Evolutionary conservation across 2,329 filamentous ascomycete species (phyloP), one percentile per base, ranked within the genome.

Genomic region (Phyllosticta paracitricarpa): DNA sequence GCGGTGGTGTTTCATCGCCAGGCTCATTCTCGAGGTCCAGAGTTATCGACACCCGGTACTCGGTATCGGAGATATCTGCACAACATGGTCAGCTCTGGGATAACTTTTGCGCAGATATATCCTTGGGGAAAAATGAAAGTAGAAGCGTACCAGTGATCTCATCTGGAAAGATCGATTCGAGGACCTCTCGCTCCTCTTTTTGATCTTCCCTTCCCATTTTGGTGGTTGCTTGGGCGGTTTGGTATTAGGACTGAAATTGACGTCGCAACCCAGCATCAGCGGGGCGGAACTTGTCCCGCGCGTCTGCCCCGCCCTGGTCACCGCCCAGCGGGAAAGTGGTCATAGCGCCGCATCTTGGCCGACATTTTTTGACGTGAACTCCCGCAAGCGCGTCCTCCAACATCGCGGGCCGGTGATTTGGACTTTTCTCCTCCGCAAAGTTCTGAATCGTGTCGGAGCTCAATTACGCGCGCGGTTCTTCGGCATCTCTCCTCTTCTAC

Each of bases 91-190:
- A 54, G 56, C 51, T 63, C 72, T 61, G 68, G 67, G 26, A 56
- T 53, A 26, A 54, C 12, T 51, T 10, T 51, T 1, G 28, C 12
- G 54, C 10, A 14, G 28, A 22, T 30, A 8, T 22, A 17, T 10
- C 22, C 12, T 30, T 8, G 14, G 30, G 22, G 26, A 30, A 30
- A 30, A 30, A 6, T 22, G 24, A 7, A 14, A 51, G 22, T 1
- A 17, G 3, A 22, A 56, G 24, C 74, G 56, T 70, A 93, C 91
- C 89, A 82, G 87, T 93, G 68, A 99, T 96, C 78, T 99, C 94
- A 63, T 99, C 93, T 1, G 94, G 91, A 68, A 97, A 99, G 71
- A 99, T 99, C 64, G 93, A 97, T 72, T 96, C 91, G 72, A 99
- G 90, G 68, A 99, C 93, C 76, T 99, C 94, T 64, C 92, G 87